phyloP scores from a whole-genome alignment of 2,329 filamentous ascomycete species.

The Calonectria pteridis region DNA sequence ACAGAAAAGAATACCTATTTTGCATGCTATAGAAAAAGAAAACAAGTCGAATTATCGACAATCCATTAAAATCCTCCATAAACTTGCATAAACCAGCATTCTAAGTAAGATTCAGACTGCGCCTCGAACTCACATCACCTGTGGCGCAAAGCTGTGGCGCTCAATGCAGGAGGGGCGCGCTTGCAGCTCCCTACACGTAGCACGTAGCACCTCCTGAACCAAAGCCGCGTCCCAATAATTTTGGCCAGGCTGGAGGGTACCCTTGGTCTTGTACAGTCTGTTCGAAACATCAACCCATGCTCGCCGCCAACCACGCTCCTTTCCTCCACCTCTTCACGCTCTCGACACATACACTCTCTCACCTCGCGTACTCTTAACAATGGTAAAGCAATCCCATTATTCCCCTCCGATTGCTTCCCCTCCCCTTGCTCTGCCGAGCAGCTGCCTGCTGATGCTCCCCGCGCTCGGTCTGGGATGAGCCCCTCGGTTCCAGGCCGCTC shows the following conservation, averaged over 20 bases:
- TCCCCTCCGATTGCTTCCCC: background rate
- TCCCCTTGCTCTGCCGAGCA: background rate
- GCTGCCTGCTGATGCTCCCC: slow-evolving; percentile 36
- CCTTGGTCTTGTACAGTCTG: slow-evolving; percentile 26
- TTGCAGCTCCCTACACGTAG: slow-evolving; percentile 25
- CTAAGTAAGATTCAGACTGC: background rate
- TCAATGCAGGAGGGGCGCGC: slow-evolving; percentile 14
- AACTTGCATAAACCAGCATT: background rate
- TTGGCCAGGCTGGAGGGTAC: slow-evolving; percentile 42
- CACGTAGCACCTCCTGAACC: slow-evolving; percentile 39
- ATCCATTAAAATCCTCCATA: background rate
- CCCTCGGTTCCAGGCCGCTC: slow-evolving; percentile 17
- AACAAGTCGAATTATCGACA: background rate
- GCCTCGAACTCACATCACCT: background rate
- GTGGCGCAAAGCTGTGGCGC: slow-evolving; percentile 31
- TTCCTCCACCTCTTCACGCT: slow-evolving; percentile 25
- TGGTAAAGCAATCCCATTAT: slow-evolving; percentile 30
- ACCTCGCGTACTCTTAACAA: slow-evolving; percentile 39
- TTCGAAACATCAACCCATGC: slow-evolving; percentile 29
- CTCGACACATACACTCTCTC: slow-evolving; percentile 31
- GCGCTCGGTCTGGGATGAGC: slow-evolving; percentile 41
- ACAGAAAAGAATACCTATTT: background rate
- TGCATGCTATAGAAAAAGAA: background rate
- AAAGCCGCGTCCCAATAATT: slow-evolving; percentile 38
- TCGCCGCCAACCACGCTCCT: slow-evolving; percentile 39